phyloP scores from a whole-genome alignment of 2,329 filamentous ascomycete genomes.

The Rhinocladiella similis region DNA sequence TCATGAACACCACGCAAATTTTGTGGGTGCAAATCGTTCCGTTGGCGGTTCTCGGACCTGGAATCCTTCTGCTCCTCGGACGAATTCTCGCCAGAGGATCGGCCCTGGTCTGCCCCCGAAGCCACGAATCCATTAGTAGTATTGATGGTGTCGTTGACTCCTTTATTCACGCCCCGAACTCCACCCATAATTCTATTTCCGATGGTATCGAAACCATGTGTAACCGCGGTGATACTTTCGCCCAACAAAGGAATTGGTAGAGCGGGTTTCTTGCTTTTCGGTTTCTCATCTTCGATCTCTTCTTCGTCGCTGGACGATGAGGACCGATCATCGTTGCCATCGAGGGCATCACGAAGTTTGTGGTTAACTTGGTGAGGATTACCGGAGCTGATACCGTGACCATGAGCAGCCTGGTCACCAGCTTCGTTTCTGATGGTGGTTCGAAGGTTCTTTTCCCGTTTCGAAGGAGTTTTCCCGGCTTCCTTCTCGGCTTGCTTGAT shows the following conservation, averaged over 20 bases:
- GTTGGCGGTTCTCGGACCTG: not conserved
- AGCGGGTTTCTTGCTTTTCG: slow-evolving; percentile 14
- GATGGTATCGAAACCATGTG: slow-evolving; percentile 48
- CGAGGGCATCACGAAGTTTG: slow-evolving; percentile 48
- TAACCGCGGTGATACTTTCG: slow-evolving; percentile 53
- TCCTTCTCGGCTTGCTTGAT: slow-evolving; percentile 65
- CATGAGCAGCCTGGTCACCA: slow-evolving; percentile 46
- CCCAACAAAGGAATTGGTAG: slow-evolving; percentile 51
- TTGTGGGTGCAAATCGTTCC: slow-evolving; percentile 7
- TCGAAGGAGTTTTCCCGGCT: slow-evolving; percentile 47
- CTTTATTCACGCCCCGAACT: slow-evolving; percentile 42
- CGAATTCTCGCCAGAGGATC: slow-evolving; percentile 11
- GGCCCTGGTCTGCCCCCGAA: slow-evolving; percentile 5
- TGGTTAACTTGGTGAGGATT: slow-evolving; percentile 58
- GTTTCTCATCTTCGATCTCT: slow-evolving; percentile 27
- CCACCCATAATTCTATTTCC: slow-evolving; percentile 47
- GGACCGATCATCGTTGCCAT: slow-evolving; percentile 29
- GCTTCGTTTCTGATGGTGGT: slow-evolving; percentile 53
- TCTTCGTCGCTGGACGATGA: slow-evolving; percentile 33
- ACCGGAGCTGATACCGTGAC: slow-evolving; percentile 55
- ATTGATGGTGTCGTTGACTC: slow-evolving; percentile 37
- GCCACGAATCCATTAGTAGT: slow-evolving; percentile 37
- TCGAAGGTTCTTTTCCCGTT: slow-evolving; percentile 40
- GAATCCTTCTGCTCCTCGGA: not conserved
- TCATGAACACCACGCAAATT: slow-evolving; percentile 13